These are phyloP conservation scores for Cladosporium sp. DNA, from an alignment of 2,329 filamentous ascomycete species.

Conservation along the genomic window DNA sequence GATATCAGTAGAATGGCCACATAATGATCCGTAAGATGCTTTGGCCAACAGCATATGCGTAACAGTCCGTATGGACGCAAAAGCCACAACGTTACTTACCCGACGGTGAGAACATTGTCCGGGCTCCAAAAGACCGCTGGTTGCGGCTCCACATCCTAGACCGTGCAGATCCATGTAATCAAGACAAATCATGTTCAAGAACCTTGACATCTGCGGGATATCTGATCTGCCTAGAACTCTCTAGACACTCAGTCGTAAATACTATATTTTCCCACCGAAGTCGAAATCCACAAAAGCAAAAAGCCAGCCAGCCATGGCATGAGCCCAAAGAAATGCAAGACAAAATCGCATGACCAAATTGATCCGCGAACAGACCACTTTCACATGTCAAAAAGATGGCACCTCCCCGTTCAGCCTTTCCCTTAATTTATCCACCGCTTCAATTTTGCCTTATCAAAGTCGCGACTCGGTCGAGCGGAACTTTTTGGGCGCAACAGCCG, in stretches of 20 bases:
- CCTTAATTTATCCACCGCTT: background rate
- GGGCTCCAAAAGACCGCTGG: background rate
- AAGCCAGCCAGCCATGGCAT: background rate
- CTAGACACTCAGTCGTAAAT: too few species aligned
- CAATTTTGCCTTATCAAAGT: background rate
- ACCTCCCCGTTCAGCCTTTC: background rate
- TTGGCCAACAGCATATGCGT: background rate
- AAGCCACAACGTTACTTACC: background rate
- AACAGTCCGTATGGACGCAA: background rate
- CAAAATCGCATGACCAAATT: background rate
- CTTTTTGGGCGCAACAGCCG: background rate
- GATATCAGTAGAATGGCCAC: background rate
- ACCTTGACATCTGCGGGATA: too few species aligned
- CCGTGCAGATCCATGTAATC: background rate
- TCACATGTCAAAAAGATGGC: background rate
- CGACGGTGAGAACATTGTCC: background rate
- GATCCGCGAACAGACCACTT: background rate
- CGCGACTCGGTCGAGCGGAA: background rate
- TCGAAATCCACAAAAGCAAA: background rate
- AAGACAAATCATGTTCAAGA: background rate
- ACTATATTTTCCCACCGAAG: too few species aligned
- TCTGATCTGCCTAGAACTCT: too few species aligned
- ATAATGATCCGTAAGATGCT: background rate
- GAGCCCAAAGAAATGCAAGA: background rate
- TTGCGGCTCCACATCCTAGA: background rate